Evolutionary conservation across 2,329 filamentous ascomycete genomes (phyloP).

Genomic region (Cordyceps militaris): DNA sequence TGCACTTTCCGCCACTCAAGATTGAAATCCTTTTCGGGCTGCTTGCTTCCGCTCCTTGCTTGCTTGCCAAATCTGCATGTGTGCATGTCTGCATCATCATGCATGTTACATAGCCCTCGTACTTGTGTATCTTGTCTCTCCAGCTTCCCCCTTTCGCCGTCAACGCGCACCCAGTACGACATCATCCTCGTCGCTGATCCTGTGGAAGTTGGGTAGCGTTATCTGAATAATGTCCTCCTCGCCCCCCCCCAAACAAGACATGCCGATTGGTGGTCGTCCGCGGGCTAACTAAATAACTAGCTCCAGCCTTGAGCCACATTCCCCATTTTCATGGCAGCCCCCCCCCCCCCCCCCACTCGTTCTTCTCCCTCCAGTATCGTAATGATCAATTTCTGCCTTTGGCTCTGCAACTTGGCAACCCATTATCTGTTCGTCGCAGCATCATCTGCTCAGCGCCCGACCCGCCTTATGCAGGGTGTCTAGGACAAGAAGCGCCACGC

Average conservation of each 20-base stretch:
- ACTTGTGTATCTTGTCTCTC: too few relatives aligned
- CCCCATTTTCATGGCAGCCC: not conserved
- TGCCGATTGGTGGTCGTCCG: slow-evolving; percentile 7
- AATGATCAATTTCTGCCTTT: not conserved
- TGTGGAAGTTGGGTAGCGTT: not conserved
- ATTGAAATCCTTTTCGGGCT: too few relatives aligned
- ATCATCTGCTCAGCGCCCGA: not conserved
- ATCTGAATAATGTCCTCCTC: not conserved
- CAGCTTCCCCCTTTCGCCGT: too few relatives aligned
- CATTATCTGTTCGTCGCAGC: not conserved
- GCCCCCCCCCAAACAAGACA: not conserved
- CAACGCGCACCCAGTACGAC: too few relatives aligned
- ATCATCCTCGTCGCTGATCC: not conserved
- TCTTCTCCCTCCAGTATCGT: not conserved
- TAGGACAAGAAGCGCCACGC: slow-evolving; percentile 7
- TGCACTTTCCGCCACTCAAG: too few relatives aligned
- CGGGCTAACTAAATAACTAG: not conserved
- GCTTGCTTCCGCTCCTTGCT: too few relatives aligned
- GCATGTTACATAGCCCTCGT: too few relatives aligned
- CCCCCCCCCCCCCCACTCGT: not conserved
- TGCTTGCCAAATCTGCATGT: too few relatives aligned
- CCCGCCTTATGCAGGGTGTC: not conserved
- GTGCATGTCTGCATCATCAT: too few relatives aligned
- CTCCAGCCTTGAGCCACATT: slow-evolving; percentile 4
- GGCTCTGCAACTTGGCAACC: not conserved